Conservation (phyloP, 805 yeast genomes). For the Komagataella pseudopastoris region DNA sequence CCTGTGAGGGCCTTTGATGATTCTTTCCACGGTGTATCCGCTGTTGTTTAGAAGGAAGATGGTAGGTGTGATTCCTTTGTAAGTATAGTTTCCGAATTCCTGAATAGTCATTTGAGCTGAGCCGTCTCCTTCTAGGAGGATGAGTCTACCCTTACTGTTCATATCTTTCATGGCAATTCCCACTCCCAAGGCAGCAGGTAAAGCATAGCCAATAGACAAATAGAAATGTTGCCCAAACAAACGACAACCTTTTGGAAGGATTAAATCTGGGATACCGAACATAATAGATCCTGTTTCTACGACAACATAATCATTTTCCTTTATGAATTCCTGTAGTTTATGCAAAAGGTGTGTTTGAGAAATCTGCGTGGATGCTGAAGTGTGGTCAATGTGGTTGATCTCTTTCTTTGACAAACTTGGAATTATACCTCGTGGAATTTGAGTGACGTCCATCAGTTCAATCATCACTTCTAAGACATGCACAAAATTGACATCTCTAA, state of each 20-base stretch:
- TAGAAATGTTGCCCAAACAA: slow-evolving; percentile 61
- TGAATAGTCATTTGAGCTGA: slow-evolving; percentile 91
- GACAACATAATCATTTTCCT: slow-evolving; percentile 57
- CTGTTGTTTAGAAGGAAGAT: slow-evolving; percentile 69
- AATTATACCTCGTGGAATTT: slow-evolving; percentile 7
- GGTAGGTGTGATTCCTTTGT: slow-evolving; percentile 48
- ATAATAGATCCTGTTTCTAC: slow-evolving; percentile 77
- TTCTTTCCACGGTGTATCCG: slow-evolving; percentile 86
- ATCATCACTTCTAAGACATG: slow-evolving; percentile 35
- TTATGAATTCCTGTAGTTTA: slow-evolving; percentile 26
- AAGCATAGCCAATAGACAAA: slow-evolving; percentile 79
- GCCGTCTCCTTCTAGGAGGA: slow-evolving; percentile 83
- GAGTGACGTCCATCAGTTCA: slow-evolving; percentile 17
- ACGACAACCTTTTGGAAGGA: slow-evolving; percentile 39
- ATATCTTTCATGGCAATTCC: slow-evolving; percentile 58
- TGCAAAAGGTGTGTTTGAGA: slow-evolving; percentile 33
- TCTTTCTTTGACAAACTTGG: slow-evolving; percentile 2
- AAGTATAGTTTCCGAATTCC: slow-evolving; percentile 56
- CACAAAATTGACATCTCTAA: slow-evolving; percentile 30
- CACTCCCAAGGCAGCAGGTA: slow-evolving; percentile 79
- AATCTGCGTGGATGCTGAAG: slow-evolving; percentile 19
- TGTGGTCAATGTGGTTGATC: slow-evolving; percentile 7
- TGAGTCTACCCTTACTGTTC: slow-evolving; percentile 31
- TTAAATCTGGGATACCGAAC: slow-evolving; percentile 60
- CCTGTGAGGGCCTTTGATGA: slow-evolving; percentile 66